Base-by-base conservation (phyloP, 805 yeast genomes). In the Myxozyma vanderwaltii region DNA sequence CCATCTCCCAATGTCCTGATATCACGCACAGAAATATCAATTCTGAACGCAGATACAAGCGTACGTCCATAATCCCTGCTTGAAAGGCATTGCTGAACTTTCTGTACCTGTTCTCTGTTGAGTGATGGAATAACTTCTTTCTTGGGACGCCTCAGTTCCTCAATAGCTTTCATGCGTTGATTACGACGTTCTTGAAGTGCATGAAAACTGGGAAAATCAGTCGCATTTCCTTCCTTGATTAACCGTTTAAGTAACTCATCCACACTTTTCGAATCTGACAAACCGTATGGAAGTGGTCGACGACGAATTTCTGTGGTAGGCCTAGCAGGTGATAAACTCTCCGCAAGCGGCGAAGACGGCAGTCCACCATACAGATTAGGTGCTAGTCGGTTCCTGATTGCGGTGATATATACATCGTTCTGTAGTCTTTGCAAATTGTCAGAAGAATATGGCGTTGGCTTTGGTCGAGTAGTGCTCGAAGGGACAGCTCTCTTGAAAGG, bases 21-120 rank as follows among this genome's bases (percentile, higher is more conserved):
- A 71, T 94, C 99, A 35, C 82, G 74, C 0, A 81, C 80, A 3
- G 75, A 74, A 1, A 91, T 80, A 51, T 88, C 92, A 44, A 91
- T 82, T 41, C 75, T 66, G 54, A 64, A 68, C 7, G 56, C 63
- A 13, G 62, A 47, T 8, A 59, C 54, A 4, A 82, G 67, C 8
- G 65, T 63, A 12, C 68, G 63, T 24, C 68, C 64, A 12, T 52
- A 36, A 24, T 71, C 68, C 3, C 67, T 59, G 3, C 72, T 58
- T 1, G 55, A 39, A 78, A 81, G 76, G 36, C 69, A 62, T 2
- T 59, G 57, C n/a, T 72, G 70, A 12, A 81, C 79, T 35, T 70
- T 64, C 0, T 64, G 58, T 7, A 72, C 53, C 58, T 77, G 80
- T 10, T 68, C 71, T 0, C 63, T 15, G 0, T 63, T 49, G 15